Base-by-base conservation (phyloP, 768 basidiomycete species). In the Mycena venus region DNA sequence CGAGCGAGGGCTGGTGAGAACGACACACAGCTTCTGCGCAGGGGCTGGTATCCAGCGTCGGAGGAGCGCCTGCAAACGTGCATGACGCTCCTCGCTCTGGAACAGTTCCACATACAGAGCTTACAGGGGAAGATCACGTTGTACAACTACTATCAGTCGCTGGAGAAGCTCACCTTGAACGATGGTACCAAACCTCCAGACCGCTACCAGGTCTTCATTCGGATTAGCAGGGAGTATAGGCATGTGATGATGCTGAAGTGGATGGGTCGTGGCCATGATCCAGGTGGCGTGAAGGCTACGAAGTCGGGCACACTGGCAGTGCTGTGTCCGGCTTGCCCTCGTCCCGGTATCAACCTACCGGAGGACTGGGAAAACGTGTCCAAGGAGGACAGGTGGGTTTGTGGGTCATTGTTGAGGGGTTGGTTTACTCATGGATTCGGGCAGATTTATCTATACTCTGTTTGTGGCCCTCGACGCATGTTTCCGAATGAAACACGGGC, bases 241-340 rank as follows among this genome's bases (percentile, higher is more conserved):
- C 79, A 83, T 55, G 27, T 84, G 10, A 75, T 78, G 55, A 75
- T 79, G 77, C 70, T 84, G 51, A 76, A 82, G 74, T 65, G 80
- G 19, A 60, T 76, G 47, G 73, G 81, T 31, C 42, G 79, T 44
- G 78, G 81, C 61, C 78, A 83, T 71, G 75, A 82, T 68, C 75
- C 77, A 61, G 71, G 49, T 25, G 75, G 80, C 7, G 61, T 67
- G 11, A 27, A 29, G 1, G 72, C 36, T 12, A 84, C 82, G 3
- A 44, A 62, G 31, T 66, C 65, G 19, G 82, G 85, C 0, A 77
- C 81, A 61, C 75, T 79, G 0, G 63, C 47, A 4, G 47, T 53
- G 23, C 1, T 1, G 1, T 65, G 63, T n/a, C 63, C 63, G 0
- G n/a, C 32, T 2, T 65, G 63, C 23, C 63, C 63, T 0, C 25